phyloP scores from a whole-genome alignment of 2,329 filamentous ascomycete species.

The Rutstroemia sp. region DNA sequence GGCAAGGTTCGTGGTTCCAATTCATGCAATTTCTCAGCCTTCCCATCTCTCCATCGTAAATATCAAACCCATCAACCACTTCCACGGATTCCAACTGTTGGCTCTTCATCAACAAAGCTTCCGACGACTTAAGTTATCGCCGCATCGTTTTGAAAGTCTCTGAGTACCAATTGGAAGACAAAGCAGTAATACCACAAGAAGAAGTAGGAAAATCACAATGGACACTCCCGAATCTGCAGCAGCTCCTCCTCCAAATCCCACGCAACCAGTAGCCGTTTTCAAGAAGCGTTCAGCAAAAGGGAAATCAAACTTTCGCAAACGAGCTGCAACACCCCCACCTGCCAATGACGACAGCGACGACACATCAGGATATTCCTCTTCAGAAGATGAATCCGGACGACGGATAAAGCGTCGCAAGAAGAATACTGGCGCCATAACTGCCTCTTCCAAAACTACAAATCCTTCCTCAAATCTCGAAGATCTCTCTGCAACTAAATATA shows the following conservation, averaged over 20 bases:
- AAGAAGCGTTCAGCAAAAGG: constrained; percentile 77
- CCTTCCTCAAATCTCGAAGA: constrained; percentile 34
- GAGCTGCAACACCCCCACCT: constrained; percentile 69
- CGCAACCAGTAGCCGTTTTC: constrained; percentile 54
- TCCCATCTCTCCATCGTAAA: not conserved
- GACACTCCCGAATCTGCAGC: not conserved
- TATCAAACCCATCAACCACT: not conserved
- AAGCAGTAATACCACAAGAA: no score
- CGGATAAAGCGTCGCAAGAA: constrained; percentile 74
- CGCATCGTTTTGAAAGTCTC: not conserved
- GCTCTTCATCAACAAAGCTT: not conserved
- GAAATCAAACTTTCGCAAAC: constrained; percentile 73
- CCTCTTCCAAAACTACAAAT: constrained; percentile 46
- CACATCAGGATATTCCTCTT: constrained; percentile 57
- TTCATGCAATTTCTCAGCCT: not conserved
- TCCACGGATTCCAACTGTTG: not conserved
- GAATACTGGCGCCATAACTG: constrained; percentile 56
- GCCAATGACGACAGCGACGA: constrained; percentile 46
- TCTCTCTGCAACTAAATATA: constrained; percentile 45
- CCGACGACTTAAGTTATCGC: not conserved
- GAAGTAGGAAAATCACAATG: not conserved
- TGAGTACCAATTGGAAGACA: no score
- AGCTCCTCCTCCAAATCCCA: not conserved
- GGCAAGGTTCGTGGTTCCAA: not conserved
- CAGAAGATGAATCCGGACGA: constrained; percentile 69